Percentiles rank a stretch among this genome's conserved stretches.
Evolutionary conservation across 805 yeast species (phyloP).

Genomic region (Saccharomycopsis olivae): DNA sequence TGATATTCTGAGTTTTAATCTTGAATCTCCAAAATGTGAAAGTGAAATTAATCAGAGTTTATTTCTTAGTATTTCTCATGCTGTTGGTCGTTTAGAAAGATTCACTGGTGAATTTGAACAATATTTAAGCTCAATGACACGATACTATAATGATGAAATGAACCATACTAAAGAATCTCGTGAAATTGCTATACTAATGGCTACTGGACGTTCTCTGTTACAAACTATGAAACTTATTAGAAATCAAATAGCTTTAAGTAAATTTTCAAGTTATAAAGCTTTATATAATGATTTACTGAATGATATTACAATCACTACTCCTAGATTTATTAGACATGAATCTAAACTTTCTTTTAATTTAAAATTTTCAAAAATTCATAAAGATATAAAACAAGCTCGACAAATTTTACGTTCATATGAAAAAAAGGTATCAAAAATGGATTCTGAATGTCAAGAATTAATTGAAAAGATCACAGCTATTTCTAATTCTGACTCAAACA

Average conservation of each 20-base stretch:
- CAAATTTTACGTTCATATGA: constrained; percentile 12
- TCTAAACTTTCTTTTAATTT: background rate
- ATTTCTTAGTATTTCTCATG: background rate
- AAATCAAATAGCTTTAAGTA: background rate
- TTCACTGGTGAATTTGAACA: constrained; percentile 14
- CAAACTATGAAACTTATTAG: background rate
- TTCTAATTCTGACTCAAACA: background rate
- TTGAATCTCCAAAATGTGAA: background rate
- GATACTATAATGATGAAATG: constrained; percentile 16
- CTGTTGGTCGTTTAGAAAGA: background rate
- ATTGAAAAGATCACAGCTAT: background rate
- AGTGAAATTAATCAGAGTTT: background rate
- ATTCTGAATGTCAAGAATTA: background rate
- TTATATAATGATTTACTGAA: constrained; percentile 2
- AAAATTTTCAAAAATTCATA: constrained; percentile 10
- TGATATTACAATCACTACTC: constrained; percentile 3
- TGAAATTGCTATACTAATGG: background rate
- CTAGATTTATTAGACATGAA: constrained; percentile 6
- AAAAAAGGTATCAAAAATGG: constrained; percentile 6
- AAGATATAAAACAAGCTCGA: constrained; percentile 10
- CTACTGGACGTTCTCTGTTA: background rate
- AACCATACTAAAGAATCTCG: constrained; percentile 13
- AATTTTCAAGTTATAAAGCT: background rate
- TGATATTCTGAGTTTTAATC: no score
- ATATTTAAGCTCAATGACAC: constrained; percentile 17